phyloP scores from a whole-genome alignment of 2,329 filamentous ascomycete species.

The Diaporthe amygdali region DNA sequence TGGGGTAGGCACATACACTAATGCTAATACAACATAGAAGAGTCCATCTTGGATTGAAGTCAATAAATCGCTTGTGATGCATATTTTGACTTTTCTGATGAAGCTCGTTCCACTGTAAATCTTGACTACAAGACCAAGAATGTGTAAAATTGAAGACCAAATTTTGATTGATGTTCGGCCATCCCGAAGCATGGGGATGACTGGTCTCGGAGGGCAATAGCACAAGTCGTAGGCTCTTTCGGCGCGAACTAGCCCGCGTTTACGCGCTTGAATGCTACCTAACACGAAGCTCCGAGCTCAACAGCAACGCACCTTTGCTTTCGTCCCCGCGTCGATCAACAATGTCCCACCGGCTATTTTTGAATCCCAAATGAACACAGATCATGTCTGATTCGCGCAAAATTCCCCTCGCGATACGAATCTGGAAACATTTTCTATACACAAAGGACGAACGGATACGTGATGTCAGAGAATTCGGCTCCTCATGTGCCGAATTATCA shows the following conservation, averaged over 20 bases:
- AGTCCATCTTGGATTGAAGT: no score
- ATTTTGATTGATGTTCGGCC: no score
- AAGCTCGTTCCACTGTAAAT: no score
- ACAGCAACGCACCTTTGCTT: not conserved
- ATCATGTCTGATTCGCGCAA: not conserved
- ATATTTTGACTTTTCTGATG: no score
- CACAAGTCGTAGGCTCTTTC: not conserved
- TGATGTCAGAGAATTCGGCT: not conserved
- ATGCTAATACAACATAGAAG: no score
- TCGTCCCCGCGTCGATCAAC: not conserved
- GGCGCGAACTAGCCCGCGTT: not conserved
- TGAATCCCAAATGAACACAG: not conserved
- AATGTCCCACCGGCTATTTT: not conserved
- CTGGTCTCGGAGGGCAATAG: not conserved
- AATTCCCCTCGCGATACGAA: not conserved
- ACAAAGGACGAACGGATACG: not conserved
- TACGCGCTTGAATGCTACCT: slow-evolving; percentile 1
- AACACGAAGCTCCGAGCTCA: not conserved
- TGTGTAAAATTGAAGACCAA: no score
- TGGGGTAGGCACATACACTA: no score
- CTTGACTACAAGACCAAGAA: no score
- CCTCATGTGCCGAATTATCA: not conserved
- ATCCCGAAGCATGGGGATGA: no score
- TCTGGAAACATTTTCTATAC: not conserved
- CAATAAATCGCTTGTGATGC: no score